Evolutionary conservation across 1,284 basidiomycete genomes (phyloP).

Genomic region (Tilletia setariae): DNA sequence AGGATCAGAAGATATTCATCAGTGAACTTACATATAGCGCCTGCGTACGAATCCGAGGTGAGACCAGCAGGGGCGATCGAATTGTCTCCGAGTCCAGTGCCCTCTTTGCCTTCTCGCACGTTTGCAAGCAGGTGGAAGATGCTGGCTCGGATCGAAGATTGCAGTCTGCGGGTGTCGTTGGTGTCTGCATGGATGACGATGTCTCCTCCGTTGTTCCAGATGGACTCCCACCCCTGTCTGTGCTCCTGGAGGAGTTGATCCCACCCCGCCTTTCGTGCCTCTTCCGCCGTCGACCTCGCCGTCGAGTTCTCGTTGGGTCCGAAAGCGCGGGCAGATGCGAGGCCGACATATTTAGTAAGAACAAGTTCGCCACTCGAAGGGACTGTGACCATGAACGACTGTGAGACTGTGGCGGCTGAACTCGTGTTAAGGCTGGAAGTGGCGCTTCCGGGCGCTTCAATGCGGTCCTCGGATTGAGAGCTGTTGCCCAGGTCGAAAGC

Average conservation of each 20-base stretch:
- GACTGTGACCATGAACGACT: slow-evolving; percentile 26
- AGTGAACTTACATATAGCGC: slow-evolving; percentile 15
- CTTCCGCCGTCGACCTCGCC: slow-evolving; percentile 25
- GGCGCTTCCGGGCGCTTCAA: slow-evolving; percentile 16
- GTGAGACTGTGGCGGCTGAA: slow-evolving; percentile 20
- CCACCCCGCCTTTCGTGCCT: slow-evolving; percentile 30
- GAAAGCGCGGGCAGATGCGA: slow-evolving; percentile 46
- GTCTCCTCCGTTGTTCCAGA: slow-evolving; percentile 33
- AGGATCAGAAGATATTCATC: not conserved
- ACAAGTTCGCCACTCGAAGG: slow-evolving; percentile 26
- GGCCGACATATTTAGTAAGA: slow-evolving; percentile 41
- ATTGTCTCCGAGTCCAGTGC: slow-evolving; percentile 37
- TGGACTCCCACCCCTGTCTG: slow-evolving; percentile 29
- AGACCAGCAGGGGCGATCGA: slow-evolving; percentile 44
- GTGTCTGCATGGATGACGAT: slow-evolving; percentile 31
- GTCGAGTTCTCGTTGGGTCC: slow-evolving; percentile 24
- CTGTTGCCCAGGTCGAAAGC: slow-evolving; percentile 18
- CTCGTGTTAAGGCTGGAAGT: slow-evolving; percentile 16
- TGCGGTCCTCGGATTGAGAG: not conserved
- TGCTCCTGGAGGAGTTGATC: slow-evolving; percentile 22
- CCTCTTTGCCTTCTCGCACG: slow-evolving; percentile 31
- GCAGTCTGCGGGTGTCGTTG: slow-evolving; percentile 27
- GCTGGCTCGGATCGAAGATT: slow-evolving; percentile 31
- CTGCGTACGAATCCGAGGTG: slow-evolving; percentile 33
- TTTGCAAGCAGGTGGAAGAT: slow-evolving; percentile 40